These are phyloP conservation scores for Beta corolliflora DNA, from an alignment of 179 eudicot species.

Conservation along the genomic window DNA sequence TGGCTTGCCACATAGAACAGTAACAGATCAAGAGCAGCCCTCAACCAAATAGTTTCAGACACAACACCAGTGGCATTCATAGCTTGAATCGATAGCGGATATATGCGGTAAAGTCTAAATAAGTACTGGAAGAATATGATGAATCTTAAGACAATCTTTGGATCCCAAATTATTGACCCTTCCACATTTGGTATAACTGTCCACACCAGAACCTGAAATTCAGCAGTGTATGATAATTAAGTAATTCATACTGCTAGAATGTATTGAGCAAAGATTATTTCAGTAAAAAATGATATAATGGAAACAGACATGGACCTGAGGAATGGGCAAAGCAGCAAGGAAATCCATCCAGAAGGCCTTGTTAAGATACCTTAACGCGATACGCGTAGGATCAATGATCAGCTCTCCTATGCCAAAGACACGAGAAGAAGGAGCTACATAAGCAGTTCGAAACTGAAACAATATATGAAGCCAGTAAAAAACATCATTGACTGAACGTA, in stretches of 20 bases:
- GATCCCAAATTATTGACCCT: conserved; percentile 19
- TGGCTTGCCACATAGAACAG: conserved; percentile 28
- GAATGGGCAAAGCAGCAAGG: conserved; percentile 34
- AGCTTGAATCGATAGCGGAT: conserved; percentile 23
- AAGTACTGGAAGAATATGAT: conserved; percentile 24
- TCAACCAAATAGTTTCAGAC: conserved; percentile 21
- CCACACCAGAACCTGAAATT: conserved; percentile 30
- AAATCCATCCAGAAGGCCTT: conserved; percentile 32
- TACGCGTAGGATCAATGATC: conserved; percentile 3
- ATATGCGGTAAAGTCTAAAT: conserved; percentile 14
- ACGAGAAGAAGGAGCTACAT: conserved; percentile 6
- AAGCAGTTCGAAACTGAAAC: conserved; percentile 28
- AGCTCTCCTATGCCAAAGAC: conserved; percentile 33
- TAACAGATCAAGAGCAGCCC: conserved; percentile 24
- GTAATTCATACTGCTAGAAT: too few species aligned
- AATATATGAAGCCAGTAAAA: conserved; percentile 33
- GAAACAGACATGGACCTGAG: conserved; percentile 23
- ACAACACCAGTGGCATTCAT: conserved; percentile 28
- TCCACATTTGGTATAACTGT: conserved; percentile 20
- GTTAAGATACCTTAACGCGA: conserved; percentile 26
- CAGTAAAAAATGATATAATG: too few species aligned
- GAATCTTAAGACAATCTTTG: conserved; percentile 16
- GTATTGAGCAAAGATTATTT: too few species aligned
- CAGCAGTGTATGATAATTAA: too few species aligned
- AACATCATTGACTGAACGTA: conserved; percentile 25